Conservation (phyloP, 352 stramenopile genomes). For the Phytophthora megakarya region DNA sequence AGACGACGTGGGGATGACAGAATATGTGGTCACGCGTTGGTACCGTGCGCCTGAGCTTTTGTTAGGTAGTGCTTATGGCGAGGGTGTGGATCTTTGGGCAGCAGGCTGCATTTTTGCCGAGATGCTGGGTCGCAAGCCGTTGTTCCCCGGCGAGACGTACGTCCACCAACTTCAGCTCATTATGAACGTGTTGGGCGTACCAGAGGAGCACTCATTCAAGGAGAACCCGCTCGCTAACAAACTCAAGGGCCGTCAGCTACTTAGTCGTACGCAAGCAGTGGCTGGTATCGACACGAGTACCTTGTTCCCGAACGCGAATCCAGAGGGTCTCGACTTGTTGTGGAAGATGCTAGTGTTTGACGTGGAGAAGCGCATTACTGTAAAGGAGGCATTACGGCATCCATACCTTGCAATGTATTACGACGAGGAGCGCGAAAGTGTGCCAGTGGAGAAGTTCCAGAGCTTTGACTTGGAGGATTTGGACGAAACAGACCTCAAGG, state of each 20-base stretch:
- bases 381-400: constrained; percentile 95
- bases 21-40: constrained; percentile 91
- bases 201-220: constrained; percentile 88
- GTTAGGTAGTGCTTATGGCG: constrained; percentile 82
- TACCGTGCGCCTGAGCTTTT: constrained; percentile 88
- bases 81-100: constrained; percentile 87
- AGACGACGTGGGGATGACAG: constrained; percentile 91
- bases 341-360: constrained; percentile 93
- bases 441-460: constrained; percentile 75
- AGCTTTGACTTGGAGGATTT: constrained; percentile 88
- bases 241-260: constrained; percentile 81
- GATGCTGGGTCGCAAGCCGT: constrained; percentile 85
- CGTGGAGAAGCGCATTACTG: constrained; percentile 95
- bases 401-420: constrained; percentile 95
- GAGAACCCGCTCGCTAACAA: constrained; percentile 89
- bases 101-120: constrained; percentile 89
- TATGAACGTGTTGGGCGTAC: constrained; percentile 89
- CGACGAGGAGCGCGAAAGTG: constrained; percentile 72
- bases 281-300: constrained; percentile 80
- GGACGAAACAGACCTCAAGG: constrained; percentile 83
- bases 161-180: constrained; percentile 89
- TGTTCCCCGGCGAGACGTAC: constrained; percentile 88
- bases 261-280: constrained; percentile 82
- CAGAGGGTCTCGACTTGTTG: constrained; percentile 78
- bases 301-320: constrained; percentile 88